Percentiles rank a stretch among this genome's conserved stretches.
Conservation (phyloP, 257 asterid species). For the Euphrasia confusa region DNA sequence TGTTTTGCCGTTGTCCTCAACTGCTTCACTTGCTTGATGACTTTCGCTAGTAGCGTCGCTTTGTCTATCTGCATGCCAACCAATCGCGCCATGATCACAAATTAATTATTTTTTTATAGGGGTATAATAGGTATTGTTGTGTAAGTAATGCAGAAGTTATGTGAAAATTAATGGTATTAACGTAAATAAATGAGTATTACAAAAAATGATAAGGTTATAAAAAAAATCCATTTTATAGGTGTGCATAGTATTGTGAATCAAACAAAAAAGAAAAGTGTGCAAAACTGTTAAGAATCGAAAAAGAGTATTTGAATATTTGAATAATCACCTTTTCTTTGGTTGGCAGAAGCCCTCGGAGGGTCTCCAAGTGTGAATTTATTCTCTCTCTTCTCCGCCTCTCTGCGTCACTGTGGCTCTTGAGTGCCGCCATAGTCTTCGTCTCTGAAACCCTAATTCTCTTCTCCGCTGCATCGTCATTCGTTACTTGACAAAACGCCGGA, state of each 20-base stretch:
- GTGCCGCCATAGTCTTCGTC: conserved; percentile 54
- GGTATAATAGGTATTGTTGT: no score
- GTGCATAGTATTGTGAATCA: no score
- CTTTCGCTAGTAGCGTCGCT: conserved; percentile 77
- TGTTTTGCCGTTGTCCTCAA: conserved; percentile 44
- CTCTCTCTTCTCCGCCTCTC: conserved; percentile 85
- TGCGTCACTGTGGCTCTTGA: conserved; percentile 89
- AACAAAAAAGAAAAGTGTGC: no score
- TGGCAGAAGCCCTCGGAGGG: conserved; percentile 68
- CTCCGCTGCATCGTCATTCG: conserved; percentile 21
- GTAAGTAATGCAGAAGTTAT: no score
- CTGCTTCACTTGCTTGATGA: conserved; percentile 57
- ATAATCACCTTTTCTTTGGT: conserved; percentile 49
- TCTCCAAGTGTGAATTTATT: conserved; percentile 65
- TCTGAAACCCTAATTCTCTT: conserved; percentile 41
- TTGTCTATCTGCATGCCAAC: conserved; percentile 76
- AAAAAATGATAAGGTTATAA: no score
- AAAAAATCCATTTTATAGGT: no score
- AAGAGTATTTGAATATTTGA: no score
- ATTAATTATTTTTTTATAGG: no score
- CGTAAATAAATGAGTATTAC: no score
- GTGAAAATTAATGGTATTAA: no score
- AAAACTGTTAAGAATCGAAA: no score
- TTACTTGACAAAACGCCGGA: conserved; percentile 35
- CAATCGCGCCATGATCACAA: no score